Conservation (phyloP, 73 alveolate species). For the Uronychia binucleata region DNA sequence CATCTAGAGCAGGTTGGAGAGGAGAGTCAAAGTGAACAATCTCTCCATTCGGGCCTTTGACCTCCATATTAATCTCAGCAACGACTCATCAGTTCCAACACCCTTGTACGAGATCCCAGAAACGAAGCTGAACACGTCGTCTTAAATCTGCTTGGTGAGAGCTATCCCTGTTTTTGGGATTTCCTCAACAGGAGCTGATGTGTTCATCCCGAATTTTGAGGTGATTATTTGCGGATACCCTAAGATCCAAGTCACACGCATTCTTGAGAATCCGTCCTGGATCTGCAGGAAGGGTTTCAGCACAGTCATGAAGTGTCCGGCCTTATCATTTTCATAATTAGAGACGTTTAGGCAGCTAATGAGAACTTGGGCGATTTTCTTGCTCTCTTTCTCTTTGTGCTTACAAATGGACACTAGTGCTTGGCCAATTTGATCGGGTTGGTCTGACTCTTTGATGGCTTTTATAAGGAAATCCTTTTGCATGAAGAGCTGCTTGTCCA, state of each 20-base stretch:
- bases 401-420: constrained; percentile 44
- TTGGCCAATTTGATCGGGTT: constrained; percentile 36
- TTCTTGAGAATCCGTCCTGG: constrained; percentile 41
- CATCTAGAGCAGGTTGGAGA: constrained; percentile 35
- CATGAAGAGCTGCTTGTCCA: neutral
- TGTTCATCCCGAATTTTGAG: constrained; percentile 12
- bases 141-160: constrained; percentile 12
- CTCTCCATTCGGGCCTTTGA: constrained; percentile 54
- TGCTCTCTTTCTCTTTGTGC: constrained; percentile 36
- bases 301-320: constrained; percentile 51
- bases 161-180: constrained; percentile 39
- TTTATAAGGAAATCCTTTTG: constrained; percentile 19
- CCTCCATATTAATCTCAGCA: constrained; percentile 40
- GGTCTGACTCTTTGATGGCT: constrained; percentile 32
- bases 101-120: constrained; percentile 23
- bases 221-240: constrained; percentile 25
- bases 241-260: constrained; percentile 64
- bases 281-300: constrained; percentile 54
- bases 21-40: constrained; percentile 22
- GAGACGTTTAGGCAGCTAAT: constrained; percentile 57
- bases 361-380: constrained; percentile 52
- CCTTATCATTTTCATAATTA: constrained; percentile 50
- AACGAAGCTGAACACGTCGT: constrained; percentile 33
- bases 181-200: constrained; percentile 11
- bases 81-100: constrained; percentile 20